A percentile compares a stretch with the other conserved stretches of the same genome.
phyloP scores from a whole-genome alignment of 257 asterid species.

The Nicotiana otophora region DNA sequence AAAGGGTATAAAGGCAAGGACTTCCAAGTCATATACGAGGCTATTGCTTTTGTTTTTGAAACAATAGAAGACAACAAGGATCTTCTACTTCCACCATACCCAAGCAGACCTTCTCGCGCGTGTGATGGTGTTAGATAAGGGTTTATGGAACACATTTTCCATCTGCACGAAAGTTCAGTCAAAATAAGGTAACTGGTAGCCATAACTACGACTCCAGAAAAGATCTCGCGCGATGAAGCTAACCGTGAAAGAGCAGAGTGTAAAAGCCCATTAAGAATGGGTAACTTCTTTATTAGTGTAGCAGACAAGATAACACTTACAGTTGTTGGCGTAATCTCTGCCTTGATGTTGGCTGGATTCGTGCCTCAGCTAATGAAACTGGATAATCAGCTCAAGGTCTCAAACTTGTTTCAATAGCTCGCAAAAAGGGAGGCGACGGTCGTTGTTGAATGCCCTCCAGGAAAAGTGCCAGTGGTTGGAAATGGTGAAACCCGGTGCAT shows the following conservation, averaged over 20 bases:
- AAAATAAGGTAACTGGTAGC: constrained; percentile 28
- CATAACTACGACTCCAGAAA: constrained; percentile 9
- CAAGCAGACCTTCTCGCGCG: constrained; percentile 50
- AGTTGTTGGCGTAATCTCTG: constrained; percentile 53
- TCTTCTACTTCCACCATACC: constrained; percentile 93
- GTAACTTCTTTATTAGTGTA: constrained; percentile 35
- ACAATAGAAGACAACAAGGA: constrained; percentile 62
- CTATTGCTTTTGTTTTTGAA: constrained; percentile 76
- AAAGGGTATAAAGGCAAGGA: constrained; percentile 66
- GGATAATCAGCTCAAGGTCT: constrained; percentile 39
- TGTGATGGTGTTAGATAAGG: constrained; percentile 23
- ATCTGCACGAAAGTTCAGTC: constrained; percentile 33
- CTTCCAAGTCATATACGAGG: constrained; percentile 74
- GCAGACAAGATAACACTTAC: constrained; percentile 66
- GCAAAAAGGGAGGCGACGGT: constrained; percentile 18
- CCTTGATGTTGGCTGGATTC: constrained; percentile 74
- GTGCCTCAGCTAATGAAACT: constrained; percentile 59
- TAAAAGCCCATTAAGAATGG: constrained; percentile 28
- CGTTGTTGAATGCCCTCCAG: constrained; percentile 51
- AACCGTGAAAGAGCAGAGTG: constrained; percentile 1
- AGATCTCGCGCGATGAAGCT: neutral
- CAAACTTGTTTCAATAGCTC: constrained; percentile 34
- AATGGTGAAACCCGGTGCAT: too few species aligned
- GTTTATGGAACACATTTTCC: constrained; percentile 37
- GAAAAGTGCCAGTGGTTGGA: constrained; percentile 6